Base-by-base conservation (phyloP, 306 rosid genomes). In the Macrotyloma uniflorum region DNA sequence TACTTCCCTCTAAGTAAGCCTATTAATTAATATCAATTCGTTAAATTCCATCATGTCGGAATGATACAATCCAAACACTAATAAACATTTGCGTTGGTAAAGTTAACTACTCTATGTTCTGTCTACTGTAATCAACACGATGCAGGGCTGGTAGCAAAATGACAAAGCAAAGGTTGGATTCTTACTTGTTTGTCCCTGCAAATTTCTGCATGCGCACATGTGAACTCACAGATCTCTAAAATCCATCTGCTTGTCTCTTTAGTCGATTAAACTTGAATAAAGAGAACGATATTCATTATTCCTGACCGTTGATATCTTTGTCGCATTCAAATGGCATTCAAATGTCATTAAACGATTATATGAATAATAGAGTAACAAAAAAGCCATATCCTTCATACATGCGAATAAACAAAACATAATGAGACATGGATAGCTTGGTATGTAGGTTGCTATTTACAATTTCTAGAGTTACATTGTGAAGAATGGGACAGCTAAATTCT, bases 241-340 rank as follows among this genome's bases (percentile, higher is more conserved):
- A 77, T 75, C 35, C 23, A 71, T 75, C 83, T 80, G 75, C 74
- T 88, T 83, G 92, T 89, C 94, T 74, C 64, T 85, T 82, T 75
- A 67, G 7, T 43, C 18, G 18, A 50, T 79, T 33, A 32, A 18
- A 67, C 13, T 75, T 40, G 69, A 75, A 73, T 47, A 53, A 64
- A 79, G 30, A 75, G 80, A 77, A 64, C 47, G 43, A 38, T 84
- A 80, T 83, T 83, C 90, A 66, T 63, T 35, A 8, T 70, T 42
- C 45, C 70, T 82, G 76, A 83, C 74, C 67, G 57, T 88, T 82
- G 72, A 30, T 26, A 45, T 53, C 61, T 24, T 57, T 13, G 35
- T 71, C 16, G 61, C 18, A 71, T 55, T 62, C 30, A 75, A 58
- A 38, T 35, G 26, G 47, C 50, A 68, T 30, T 68, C 59, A 19